These are phyloP conservation scores for Malus hybrid DNA, from an alignment of 331 rosid genomes.

Conservation along the genomic window DNA sequence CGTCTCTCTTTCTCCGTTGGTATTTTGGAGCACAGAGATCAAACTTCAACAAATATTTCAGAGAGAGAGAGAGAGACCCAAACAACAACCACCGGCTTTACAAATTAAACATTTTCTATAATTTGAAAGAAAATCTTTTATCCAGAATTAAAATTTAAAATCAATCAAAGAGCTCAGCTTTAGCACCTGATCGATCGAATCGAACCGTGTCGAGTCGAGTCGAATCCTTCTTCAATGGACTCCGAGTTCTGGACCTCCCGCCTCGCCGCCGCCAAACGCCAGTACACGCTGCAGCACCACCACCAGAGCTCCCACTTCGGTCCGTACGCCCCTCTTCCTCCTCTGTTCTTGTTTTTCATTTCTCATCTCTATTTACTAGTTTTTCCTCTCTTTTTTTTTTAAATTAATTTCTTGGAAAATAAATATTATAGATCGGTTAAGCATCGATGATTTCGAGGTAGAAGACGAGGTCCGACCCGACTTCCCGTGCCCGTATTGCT, in stretches of 20 bases:
- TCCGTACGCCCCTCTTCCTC: constrained; percentile 5
- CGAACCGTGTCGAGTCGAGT: background rate
- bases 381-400: too few relatives aligned
- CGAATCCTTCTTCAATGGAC: constrained; percentile 59
- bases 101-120: too few relatives aligned
- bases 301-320: constrained; percentile 74
- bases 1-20: background rate
- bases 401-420: background rate
- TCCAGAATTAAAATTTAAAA: background rate
- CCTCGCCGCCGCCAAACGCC: constrained; percentile 92
- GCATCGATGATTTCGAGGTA: constrained; percentile 50
- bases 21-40: background rate
- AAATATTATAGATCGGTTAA: constrained; percentile 33
- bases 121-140: too few relatives aligned
- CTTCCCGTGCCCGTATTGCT: constrained; percentile 85
- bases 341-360: background rate
- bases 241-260: constrained; percentile 90
- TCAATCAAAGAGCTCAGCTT: background rate
- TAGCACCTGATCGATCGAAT: background rate
- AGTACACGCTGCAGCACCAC: constrained; percentile 56
- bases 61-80: background rate
- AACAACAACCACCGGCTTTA: background rate
- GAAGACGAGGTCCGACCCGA: constrained; percentile 84
- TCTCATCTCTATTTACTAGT: background rate
- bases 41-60: background rate